Evolutionary conservation across 371 early-diverging fungal species (phyloP).

Genomic region (Entomophthora muscae): DNA sequence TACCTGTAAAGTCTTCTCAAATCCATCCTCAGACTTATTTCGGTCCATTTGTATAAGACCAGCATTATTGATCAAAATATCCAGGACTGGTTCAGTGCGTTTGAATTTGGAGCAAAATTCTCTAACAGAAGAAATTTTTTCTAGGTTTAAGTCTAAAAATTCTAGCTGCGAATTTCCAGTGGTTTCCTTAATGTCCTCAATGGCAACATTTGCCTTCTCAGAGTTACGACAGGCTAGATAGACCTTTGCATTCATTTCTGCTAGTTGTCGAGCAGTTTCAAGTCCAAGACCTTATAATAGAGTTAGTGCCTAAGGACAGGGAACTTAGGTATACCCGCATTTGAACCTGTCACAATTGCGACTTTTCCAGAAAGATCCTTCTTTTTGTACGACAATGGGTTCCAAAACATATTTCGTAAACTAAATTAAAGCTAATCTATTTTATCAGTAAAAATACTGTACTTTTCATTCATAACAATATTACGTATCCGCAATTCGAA

Average conservation of each 20-base stretch:
- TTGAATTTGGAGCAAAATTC: conserved; percentile 13
- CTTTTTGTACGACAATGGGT: neutral
- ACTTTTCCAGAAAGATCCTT: conserved; percentile 10
- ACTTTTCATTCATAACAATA: no score
- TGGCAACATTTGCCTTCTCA: conserved; percentile 21
- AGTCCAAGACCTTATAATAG: conserved; percentile 33
- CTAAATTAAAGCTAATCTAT: no score
- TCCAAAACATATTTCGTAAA: neutral
- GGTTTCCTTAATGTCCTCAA: conserved; percentile 28
- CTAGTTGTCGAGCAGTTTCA: conserved; percentile 33
- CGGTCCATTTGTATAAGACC: neutral
- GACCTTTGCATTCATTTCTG: conserved; percentile 32
- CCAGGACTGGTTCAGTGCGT: conserved; percentile 6
- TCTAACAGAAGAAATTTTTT: conserved; percentile 12
- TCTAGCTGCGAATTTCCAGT: conserved; percentile 8
- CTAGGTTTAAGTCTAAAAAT: conserved; percentile 14
- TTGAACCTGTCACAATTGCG: conserved; percentile 60
- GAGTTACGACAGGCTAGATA: conserved; percentile 37
- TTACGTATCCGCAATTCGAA: no score
- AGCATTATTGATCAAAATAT: conserved; percentile 11
- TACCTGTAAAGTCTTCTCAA: neutral
- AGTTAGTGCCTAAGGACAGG: neutral
- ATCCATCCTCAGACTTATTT: neutral
- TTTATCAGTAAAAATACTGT: no score
- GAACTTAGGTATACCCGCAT: conserved; percentile 12